phyloP scores from a whole-genome alignment of 805 yeast genomes.

The Torulaspora microellipsoides region DNA sequence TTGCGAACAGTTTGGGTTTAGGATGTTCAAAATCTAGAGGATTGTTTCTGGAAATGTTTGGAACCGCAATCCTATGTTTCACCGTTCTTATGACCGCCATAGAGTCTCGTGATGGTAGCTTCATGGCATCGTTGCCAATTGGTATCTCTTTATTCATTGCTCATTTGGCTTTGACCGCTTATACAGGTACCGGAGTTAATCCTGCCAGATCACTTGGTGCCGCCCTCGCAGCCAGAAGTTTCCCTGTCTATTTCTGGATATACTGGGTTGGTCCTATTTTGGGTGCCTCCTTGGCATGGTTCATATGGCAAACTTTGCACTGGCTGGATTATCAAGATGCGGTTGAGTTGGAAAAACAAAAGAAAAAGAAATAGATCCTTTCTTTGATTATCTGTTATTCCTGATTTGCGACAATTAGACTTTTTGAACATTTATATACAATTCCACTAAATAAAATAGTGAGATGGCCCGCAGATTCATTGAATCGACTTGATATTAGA shows the following conservation, averaged over 20 bases:
- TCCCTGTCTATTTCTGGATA: constrained; percentile 86
- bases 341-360: constrained; percentile 8
- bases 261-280: constrained; percentile 87
- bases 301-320: constrained; percentile 63
- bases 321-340: constrained; percentile 47
- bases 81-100: constrained; percentile 82
- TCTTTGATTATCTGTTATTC: too few species aligned
- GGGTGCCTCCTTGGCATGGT: constrained; percentile 64
- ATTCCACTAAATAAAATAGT: too few species aligned
- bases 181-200: constrained; percentile 88
- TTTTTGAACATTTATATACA: too few species aligned
- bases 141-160: constrained; percentile 80
- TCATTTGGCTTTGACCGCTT: constrained; percentile 74
- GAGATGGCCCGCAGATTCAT: too few species aligned
- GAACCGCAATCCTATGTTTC: constrained; percentile 64
- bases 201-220: constrained; percentile 92
- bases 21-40: constrained; percentile 72
- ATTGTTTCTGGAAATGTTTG: constrained; percentile 76
- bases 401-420: too few species aligned
- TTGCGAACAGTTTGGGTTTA: constrained; percentile 67
- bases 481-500: too few species aligned
- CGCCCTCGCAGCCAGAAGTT: constrained; percentile 60
- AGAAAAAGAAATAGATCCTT: neutral
- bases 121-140: constrained; percentile 76
- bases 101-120: constrained; percentile 71